phyloP scores from a whole-genome alignment of 345 rosid genomes.

The Syzygium oleosum region DNA sequence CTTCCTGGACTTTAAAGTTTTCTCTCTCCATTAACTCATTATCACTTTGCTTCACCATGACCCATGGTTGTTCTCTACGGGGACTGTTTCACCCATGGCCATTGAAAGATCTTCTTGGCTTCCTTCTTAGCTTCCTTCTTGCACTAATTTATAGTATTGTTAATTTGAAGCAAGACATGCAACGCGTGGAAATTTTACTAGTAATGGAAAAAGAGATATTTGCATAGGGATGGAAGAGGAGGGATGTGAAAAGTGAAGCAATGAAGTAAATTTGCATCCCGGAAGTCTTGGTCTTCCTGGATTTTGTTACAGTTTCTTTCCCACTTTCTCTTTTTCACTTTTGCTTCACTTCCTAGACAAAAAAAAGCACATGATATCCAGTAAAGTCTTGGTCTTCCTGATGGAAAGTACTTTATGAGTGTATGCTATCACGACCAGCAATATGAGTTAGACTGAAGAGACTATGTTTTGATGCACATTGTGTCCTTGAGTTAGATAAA shows the following conservation, averaged over 20 bases:
- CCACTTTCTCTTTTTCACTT: not conserved
- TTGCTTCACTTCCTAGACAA: not conserved
- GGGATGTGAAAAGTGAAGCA: no score
- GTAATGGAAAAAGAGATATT: not conserved
- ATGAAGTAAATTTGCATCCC: no score
- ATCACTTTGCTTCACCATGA: not conserved
- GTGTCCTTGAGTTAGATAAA: no score
- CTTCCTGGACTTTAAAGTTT: not conserved
- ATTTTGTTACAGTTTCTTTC: not conserved
- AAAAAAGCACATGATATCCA: no score
- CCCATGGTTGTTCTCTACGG: rapidly evolving
- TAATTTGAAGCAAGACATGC: not conserved
- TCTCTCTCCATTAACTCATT: not conserved
- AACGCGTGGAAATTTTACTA: not conserved
- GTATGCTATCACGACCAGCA: not conserved
- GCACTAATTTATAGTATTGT: no score
- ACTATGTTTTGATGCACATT: not conserved
- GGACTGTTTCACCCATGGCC: rapidly evolving
- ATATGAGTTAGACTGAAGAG: not conserved
- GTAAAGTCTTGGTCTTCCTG: no score
- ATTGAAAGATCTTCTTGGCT: not conserved
- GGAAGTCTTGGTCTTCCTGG: no score
- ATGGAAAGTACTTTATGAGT: no score
- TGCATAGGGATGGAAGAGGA: no score
- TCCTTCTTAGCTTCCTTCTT: not conserved